Evolutionary conservation across 306 rosid species (phyloP), one percentile per base, ranked within the genome.

Genomic region (Gynostemma pentaphyllum): DNA sequence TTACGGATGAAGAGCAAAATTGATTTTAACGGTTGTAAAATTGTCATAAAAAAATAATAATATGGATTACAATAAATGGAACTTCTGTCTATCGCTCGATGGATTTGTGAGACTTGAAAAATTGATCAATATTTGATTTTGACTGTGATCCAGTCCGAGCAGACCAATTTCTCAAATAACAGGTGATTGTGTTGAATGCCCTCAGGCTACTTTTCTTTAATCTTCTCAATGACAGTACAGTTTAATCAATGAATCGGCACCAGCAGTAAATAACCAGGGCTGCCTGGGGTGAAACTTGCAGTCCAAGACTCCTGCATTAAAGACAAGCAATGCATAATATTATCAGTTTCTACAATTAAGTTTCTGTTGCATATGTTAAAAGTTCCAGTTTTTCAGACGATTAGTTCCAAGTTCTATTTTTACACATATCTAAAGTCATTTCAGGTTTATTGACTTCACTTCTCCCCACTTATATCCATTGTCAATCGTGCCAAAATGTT

Each of bases 251-350:
- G 82, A 84, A 80, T 92, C 99, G 13, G 94, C 89, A 50, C 96
- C 96, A 0, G 95, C 94, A 0, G 96, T 88, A 73, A 92, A 92
- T 67, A 92, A 59, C 96, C 96, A 92, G 11, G 96, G 96, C 67
- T 86, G 94, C 77, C 88, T 77, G 1, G 98, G 98, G 80, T 92
- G 96, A 75, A 92, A 88, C 73, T 82, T 92, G 68, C 98, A 88
- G 69, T 92, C 95, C 85, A 92, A 47, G 68, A 88, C 85, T 72
- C 97, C 97, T 90, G 82, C 80, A 77, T 44, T 54, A 73, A 42
- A 16, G 9, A 45, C 67, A 28, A 45, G 30, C 34, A 67, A 55
- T 51, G 14, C n/a, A n/a, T 44, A 42, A n/a, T 65, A 22, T 8
- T 9, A 9, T 49, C 29, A 49, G n/a, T 22, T 49, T 49, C 54